Evolutionary conservation across 768 basidiomycete genomes (phyloP), one percentile per base, ranked within the genome.

Genomic region (Hemileccinum impolitum): DNA sequence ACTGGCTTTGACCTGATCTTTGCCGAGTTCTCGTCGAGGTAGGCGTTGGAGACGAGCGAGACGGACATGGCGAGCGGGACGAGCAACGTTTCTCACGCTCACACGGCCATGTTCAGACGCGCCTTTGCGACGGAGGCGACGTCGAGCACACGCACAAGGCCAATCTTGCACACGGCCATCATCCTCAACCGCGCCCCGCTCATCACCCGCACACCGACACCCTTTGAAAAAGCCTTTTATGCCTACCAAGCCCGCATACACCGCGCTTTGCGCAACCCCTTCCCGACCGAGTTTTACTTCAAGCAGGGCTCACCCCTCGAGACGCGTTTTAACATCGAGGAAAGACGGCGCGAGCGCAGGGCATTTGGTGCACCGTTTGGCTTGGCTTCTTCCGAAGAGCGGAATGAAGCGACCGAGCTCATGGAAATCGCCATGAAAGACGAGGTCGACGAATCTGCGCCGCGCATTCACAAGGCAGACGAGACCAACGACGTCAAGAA

Each of bases 221-320:
- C 77, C 1, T 87, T 95, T 59, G 90, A 94, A 69, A 72, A 75
- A 56, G 83, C 90, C 12, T 94, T 88, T 69, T 85, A 89, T 68
- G 75, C 79, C 45, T 94, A 95, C 75, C 88, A 92, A 64, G 75
- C 80, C 9, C 84, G 90, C 37, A 80, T 97, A 62, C 80, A 84
- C 60, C 85, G 90, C 56, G 86, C 93, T 3, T 72, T 97, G 41
- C 86, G 87, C 64, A 90, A 91, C 57, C 94, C 94, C 1, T 85
- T 92, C 65, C 90, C 94, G 15, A 75, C 81, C 50, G 85, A 93
- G 40, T 92, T 95, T 70, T 97, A 94, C 72, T 95, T 95, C 78
- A 93, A 93, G 70, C 84, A 84, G 43, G 94, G 94, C 9, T 89
- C 93, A 0, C 75, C 90, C 14, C 78, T 94, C 26, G 87, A 94